A percentile compares a stretch with the other conserved stretches of the same genome.
phyloP scores from a whole-genome alignment of 2,329 filamentous ascomycete species.

The Cladosporium sp. region DNA sequence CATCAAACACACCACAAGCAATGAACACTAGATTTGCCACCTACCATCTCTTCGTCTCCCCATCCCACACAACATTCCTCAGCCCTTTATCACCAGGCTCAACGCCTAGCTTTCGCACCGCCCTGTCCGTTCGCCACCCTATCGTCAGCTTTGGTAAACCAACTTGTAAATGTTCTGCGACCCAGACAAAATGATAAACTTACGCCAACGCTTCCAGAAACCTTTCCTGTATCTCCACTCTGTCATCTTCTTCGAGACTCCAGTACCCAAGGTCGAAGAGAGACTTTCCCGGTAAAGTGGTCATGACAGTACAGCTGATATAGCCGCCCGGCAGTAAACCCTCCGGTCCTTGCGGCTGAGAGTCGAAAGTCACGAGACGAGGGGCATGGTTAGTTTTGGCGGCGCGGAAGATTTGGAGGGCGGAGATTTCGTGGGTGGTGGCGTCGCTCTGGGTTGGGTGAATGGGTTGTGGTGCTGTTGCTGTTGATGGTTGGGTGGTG shows the following conservation, averaged over 20 bases:
- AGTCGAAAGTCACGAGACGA: conserved; percentile 29
- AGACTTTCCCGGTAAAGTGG: conserved; percentile 29
- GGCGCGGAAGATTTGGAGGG: conserved; percentile 27
- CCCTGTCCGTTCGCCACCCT: conserved; percentile 14
- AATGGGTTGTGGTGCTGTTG: conserved; percentile 32
- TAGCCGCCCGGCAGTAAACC: conserved; percentile 33
- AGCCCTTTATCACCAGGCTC: conserved; percentile 35
- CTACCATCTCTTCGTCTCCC: conserved; percentile 13
- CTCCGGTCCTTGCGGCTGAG: conserved; percentile 22
- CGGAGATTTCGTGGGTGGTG: conserved; percentile 31
- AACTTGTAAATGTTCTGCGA: background rate
- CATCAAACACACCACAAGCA: background rate
- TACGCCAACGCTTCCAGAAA: conserved; percentile 30
- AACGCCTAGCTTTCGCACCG: conserved; percentile 30
- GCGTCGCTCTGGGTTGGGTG: conserved; percentile 31
- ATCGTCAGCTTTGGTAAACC: background rate
- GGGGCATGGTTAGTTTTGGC: conserved; percentile 25
- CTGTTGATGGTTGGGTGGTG: conserved; percentile 20
- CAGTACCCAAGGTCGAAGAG: conserved; percentile 34
- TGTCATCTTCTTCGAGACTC: conserved; percentile 25
- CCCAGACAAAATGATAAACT: background rate
- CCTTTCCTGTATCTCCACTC: conserved; percentile 26
- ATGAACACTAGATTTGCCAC: background rate
- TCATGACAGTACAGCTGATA: conserved; percentile 34
- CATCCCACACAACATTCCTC: conserved; percentile 34